Evolutionary conservation across 257 asterid species (phyloP), one percentile per base, ranked within the genome.

Genomic region (Salvia miltiorrhiza): DNA sequence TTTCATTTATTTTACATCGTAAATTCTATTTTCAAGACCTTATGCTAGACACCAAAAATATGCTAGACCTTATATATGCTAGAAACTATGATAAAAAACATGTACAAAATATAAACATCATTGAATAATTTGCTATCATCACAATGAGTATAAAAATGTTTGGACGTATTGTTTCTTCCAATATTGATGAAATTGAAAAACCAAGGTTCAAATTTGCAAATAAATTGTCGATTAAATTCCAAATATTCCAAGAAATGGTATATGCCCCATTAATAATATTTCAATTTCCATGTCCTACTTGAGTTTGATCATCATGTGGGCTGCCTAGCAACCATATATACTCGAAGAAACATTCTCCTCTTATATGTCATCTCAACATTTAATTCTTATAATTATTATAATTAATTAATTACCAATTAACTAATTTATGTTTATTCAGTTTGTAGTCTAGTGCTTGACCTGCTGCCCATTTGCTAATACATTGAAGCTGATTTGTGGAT

Each of bases 291-390:
- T 52, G 54, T 35, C 30, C 39, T 13, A 28, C 1, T 50, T 66
- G 70, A 58, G 54, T 71, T 54, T 35, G 47, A 69, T 41, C 26
- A 28, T 48, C 82, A 70, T 72, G 86, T 78, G 78, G 72, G 70
- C 32, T 53, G 65, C 70, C 56, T 23, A 24, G 69, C 68, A 7
- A 12, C 30, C 35, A 19, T 7, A 4, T 20, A 8, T 50, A 21
- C 2, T 69, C 64, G 62, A 23, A 82, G 69, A 77, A 75, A 83
- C 87, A 87, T 85, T 87, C 85, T 81, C 75, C 62, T 73, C 11
- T 13, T 26, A 26, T 26, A 1, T 26, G 30, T 26, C 2, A 26
- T 26, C n/a, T n/a, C n/a, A n/a, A n/a, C n/a, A n/a, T n/a, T n/a
- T n/a, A n/a, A n/a, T n/a, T n/a, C n/a, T n/a, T n/a, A n/a, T n/a